Evolutionary conservation across 306 rosid genomes (phyloP), one percentile per base, ranked within the genome.

Genomic region (Abrus precatorius): DNA sequence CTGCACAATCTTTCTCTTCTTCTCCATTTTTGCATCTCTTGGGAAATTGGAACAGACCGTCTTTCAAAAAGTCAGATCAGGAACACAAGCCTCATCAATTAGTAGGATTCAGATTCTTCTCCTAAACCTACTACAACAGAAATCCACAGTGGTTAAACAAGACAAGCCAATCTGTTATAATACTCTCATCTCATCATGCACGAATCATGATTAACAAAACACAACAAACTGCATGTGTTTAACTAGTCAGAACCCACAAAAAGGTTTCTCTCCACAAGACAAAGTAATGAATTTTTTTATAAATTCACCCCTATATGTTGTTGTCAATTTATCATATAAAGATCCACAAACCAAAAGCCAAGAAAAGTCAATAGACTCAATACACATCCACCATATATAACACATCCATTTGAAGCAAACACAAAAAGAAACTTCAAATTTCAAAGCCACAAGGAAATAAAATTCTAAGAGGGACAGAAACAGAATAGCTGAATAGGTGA

Each of bases 21-120:
- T 88, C 77, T 82, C 92, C 97, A 94, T 94, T 72, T 85, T 86
- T 20, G 82, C 81, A 81, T 81, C 74, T 53, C 86, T 62, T 65
- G 79, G 7, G n/a, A 84, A 74, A 66, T 56, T 49, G 49, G 8
- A 38, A 76, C 74, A 29, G 60, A 41, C 72, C 64, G 70, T 77
- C 74, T 29, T 77, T 80, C 72, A 82, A 65, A 67, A 79, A 27
- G 30, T 68, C 77, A 69, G 2, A 38, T 11, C 52, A 80, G 8
- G 63, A 59, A 64, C 59, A 66, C 29, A 28, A 45, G 82, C 75
- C 2, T 47, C 29, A 50, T 85, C 52, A 45, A 54, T 52, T 30
- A 29, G 78, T 49, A 54, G 47, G 62, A 68, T 82, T 79, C 33
- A 14, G 36, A 44, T 32, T 70, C 69, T 56, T 61, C 83, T 67